Evolutionary conservation across 2,329 filamentous ascomycete species (phyloP), one percentile per base, ranked within the genome.

Genomic region (Stagonosporopsis rhizophila): DNA sequence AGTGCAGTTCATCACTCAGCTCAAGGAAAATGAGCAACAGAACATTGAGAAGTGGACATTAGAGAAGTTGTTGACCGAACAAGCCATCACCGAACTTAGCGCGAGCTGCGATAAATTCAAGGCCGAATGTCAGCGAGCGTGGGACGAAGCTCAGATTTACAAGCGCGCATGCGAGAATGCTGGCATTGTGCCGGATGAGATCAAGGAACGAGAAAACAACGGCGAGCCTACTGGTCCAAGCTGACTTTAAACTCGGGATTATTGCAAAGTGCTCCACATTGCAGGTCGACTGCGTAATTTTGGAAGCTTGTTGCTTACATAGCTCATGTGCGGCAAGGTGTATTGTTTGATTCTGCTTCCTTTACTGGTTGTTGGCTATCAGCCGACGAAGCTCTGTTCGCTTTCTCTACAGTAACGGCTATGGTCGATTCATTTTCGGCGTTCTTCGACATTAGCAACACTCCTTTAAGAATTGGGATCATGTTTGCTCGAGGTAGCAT

Each of bases 11-110:
- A 98, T 99, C 73, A 90, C 88, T 11, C 92, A 97, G 72, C 85
- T 99, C 15, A 96, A 95, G 75, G 92, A 97, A 75, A 96, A 96
- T 67, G 94, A 96, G 75, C 87, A 90, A 15, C 90, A 95, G 62
- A 96, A 96, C 74, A 92, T 96, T 61, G 94, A 96, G 75, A 92
- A 96, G 77, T 95, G 91, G 90, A 94, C 91, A 4, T 81, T 95
- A 25, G 91, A 95, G 78, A 98, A 98, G 79, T 84, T 96, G 35
- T 83, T 95, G 35, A 94, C 91, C 0, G 91, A 96, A 78, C 91
- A 95, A 74, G 92, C 92, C 44, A 94, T 96, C 64, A 87, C 88
- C 15, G 94, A 98, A 77, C 86, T 97, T 46, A 94, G 89, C 70
- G 85, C 88, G 27, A 93, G 89, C 61, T 96, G 94, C 69, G 91